phyloP scores from a whole-genome alignment of 148 eudicot genomes.

The Camellia granthamiana region DNA sequence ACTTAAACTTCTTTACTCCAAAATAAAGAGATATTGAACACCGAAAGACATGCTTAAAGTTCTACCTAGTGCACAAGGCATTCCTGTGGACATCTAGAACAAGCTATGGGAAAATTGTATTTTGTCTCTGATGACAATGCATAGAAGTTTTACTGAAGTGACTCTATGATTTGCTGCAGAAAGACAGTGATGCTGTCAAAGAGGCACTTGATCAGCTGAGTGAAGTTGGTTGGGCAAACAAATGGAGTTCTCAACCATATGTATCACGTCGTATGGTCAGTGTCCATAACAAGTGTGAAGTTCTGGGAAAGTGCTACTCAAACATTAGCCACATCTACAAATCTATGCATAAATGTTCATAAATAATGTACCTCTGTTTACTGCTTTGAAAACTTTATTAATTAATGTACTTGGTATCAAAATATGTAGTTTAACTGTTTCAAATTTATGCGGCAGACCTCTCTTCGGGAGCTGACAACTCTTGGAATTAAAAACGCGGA shows the following conservation, averaged over 20 bases:
- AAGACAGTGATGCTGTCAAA: constrained; percentile 87
- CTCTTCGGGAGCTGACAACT: constrained; percentile 80
- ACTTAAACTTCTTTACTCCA: not conserved
- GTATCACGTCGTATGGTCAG: constrained; percentile 87
- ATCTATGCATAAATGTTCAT: constrained; percentile 23
- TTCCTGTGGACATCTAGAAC: not conserved
- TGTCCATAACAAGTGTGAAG: constrained; percentile 19
- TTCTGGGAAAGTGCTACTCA: constrained; percentile 20
- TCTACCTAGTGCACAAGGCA: not conserved
- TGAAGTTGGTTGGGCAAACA: constrained; percentile 88
- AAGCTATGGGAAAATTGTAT: no score
- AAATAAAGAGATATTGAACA: not conserved
- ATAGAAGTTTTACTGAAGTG: not conserved
- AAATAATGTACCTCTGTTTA: constrained; percentile 7
- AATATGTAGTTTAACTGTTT: constrained; percentile 10
- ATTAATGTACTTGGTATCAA: not conserved
- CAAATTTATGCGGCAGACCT: constrained; percentile 52
- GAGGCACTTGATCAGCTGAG: constrained; percentile 85
- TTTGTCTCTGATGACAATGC: no score
- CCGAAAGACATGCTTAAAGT: not conserved
- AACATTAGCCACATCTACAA: constrained; percentile 18
- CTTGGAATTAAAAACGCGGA: constrained; percentile 97
- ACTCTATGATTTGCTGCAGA: constrained; percentile 46
- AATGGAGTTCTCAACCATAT: constrained; percentile 95
- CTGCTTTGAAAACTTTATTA: not conserved